These are phyloP conservation scores for Colletotrichum sp. DNA, from an alignment of 2,329 filamentous ascomycete genomes.

Conservation along the genomic window DNA sequence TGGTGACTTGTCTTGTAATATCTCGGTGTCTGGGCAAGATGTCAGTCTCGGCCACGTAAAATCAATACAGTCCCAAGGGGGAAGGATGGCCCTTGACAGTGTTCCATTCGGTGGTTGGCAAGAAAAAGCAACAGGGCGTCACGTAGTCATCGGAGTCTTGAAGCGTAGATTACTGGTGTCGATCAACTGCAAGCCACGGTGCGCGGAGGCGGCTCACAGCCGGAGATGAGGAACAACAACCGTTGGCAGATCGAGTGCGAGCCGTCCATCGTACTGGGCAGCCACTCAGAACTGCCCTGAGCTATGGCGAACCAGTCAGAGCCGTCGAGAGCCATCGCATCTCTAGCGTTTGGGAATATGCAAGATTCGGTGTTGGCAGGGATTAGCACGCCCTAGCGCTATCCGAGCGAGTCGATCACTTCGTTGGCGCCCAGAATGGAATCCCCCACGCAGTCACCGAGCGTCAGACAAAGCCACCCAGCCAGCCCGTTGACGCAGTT, in stretches of 20 bases:
- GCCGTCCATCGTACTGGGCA: neutral
- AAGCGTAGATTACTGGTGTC: neutral
- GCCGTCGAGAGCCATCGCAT: conserved; percentile 12
- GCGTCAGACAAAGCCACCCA: conserved; percentile 6
- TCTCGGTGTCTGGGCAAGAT: neutral
- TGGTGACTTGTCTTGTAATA: neutral
- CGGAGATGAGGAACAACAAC: conserved; percentile 1
- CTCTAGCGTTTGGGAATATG: conserved; percentile 20
- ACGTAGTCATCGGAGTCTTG: neutral
- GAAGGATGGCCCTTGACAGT: neutral
- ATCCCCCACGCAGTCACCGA: conserved; percentile 16
- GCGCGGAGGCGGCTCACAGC: neutral
- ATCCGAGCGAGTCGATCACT: conserved; percentile 17
- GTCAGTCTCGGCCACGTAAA: neutral
- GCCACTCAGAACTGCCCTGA: conserved; percentile 4
- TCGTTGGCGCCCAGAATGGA: conserved; percentile 14
- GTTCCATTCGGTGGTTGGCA: neutral
- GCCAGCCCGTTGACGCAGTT: neutral
- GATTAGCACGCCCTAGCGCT: conserved; percentile 13
- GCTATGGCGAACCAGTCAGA: conserved; percentile 12
- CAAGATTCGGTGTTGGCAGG: conserved; percentile 20
- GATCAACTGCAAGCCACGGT: conserved; percentile 17
- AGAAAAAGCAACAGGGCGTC: neutral
- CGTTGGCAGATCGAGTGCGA: neutral
- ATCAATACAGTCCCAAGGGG: neutral